Percentiles rank a stretch among this genome's conserved stretches.
phyloP scores from a whole-genome alignment of 1,284 basidiomycete species.

The Ustilago tritici region DNA sequence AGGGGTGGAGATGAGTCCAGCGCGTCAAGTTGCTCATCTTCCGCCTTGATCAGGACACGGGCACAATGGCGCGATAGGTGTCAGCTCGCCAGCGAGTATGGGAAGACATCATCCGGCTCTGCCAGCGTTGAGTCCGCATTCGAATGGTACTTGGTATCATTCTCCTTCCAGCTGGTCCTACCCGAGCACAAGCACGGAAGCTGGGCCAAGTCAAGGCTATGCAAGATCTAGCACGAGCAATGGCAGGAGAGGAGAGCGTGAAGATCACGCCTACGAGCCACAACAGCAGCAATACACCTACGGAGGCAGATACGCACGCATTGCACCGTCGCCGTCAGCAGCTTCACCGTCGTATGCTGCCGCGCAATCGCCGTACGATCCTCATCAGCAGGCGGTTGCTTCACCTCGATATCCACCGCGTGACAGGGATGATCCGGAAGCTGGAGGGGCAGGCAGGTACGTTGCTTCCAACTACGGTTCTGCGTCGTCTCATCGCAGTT shows the following conservation, averaged over 20 bases:
- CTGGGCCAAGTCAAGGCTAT: not conserved
- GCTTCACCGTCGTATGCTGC: not conserved
- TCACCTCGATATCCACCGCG: not conserved
- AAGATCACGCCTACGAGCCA: not conserved
- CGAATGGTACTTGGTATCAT: not conserved
- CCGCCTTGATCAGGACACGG: not conserved
- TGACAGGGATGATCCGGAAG: not conserved
- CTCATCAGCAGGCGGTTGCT: not conserved
- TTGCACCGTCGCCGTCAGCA: not conserved
- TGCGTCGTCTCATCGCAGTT: not conserved
- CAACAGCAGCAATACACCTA: not conserved
- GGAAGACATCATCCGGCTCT: not conserved
- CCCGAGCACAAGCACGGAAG: not conserved
- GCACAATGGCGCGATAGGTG: not conserved
- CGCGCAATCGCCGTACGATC: not conserved
- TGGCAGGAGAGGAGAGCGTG: not conserved
- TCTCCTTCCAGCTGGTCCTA: not conserved
- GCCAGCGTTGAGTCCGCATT: not conserved
- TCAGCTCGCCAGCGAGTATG: not conserved
- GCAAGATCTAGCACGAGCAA: not conserved
- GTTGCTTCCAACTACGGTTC: not conserved
- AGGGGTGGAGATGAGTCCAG: not conserved
- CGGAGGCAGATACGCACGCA: not conserved
- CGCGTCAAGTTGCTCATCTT: not conserved
- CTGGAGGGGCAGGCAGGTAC: not conserved